Conservation (phyloP, 371 early-diverging fungal species). For the Rhizopus arrhizus region DNA sequence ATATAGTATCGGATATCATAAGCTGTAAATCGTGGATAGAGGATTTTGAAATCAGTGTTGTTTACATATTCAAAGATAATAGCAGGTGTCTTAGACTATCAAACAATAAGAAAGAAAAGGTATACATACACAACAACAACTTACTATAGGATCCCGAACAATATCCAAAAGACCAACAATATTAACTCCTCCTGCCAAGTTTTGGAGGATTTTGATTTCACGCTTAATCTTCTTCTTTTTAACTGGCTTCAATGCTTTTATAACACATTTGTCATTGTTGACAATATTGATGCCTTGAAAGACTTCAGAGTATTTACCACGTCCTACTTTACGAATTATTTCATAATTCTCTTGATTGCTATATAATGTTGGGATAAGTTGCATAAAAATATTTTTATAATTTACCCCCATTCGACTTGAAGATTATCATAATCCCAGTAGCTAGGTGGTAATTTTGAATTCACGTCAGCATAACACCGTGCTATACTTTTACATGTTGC, state of each 20-base stretch:
- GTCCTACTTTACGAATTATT: constrained; percentile 95
- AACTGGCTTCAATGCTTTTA: constrained; percentile 99
- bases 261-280: constrained; percentile 84
- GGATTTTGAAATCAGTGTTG: constrained; percentile 73
- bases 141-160: constrained; percentile 91
- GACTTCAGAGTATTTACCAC: constrained; percentile 99
- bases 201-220: constrained; percentile 98
- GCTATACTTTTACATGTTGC: constrained; percentile 58
- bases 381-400: background rate
- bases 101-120: too few species aligned
- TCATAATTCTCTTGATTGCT: constrained; percentile 95
- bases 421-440: constrained; percentile 98
- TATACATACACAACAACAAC: background rate
- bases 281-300: constrained; percentile 94
- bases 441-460: constrained; percentile 74
- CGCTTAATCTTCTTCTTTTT: constrained; percentile 99
- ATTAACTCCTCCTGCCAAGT: constrained; percentile 92
- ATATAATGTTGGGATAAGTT: constrained; percentile 28
- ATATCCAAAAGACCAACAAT: constrained; percentile 94
- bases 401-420: constrained; percentile 82
- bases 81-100: constrained; percentile 89
- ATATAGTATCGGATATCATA: constrained; percentile 96
- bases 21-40: constrained; percentile 80
- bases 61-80: constrained; percentile 97
- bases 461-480: constrained; percentile 89